Conservation (phyloP, 1,284 basidiomycete species). For the Blastosporella zonata region DNA sequence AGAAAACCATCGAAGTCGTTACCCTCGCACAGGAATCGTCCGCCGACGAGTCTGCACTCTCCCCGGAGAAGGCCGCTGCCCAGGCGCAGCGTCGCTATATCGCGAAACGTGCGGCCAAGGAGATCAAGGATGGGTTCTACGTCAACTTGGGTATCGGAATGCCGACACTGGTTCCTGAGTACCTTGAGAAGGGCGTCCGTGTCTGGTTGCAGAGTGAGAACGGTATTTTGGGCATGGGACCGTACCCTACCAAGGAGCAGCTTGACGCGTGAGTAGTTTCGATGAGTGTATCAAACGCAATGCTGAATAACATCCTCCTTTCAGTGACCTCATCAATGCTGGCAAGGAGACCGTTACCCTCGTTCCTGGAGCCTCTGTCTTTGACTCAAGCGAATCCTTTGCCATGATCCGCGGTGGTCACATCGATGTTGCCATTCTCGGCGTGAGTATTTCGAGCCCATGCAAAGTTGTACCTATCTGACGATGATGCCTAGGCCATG, state of each 20-base stretch:
- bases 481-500: conserved; percentile 63
- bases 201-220: conserved; percentile 97
- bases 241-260: conserved; percentile 84
- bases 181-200: conserved; percentile 73
- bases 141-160: conserved; percentile 83
- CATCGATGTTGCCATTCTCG: conserved; percentile 89
- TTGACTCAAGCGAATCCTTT: conserved; percentile 92
- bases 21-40: conserved; percentile 57
- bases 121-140: conserved; percentile 89
- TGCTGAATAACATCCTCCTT: conserved; percentile 4
- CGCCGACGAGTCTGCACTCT: conserved; percentile 28
- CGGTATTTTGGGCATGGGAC: conserved; percentile 93
- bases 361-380: conserved; percentile 88
- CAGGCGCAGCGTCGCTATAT: conserved; percentile 69
- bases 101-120: conserved; percentile 84
- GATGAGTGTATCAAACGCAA: not conserved
- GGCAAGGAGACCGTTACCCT: conserved; percentile 96
- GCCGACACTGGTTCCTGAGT: conserved; percentile 91
- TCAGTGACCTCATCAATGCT: conserved; percentile 88
- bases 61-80: conserved; percentile 52
- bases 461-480: not conserved
- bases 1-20: conserved; percentile 79
- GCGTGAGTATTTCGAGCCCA: conserved; percentile 41
- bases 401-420: conserved; percentile 97
- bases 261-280: conserved; percentile 75